Conservation (phyloP, 768 basidiomycete species). For the Agaricus subrufescens region DNA sequence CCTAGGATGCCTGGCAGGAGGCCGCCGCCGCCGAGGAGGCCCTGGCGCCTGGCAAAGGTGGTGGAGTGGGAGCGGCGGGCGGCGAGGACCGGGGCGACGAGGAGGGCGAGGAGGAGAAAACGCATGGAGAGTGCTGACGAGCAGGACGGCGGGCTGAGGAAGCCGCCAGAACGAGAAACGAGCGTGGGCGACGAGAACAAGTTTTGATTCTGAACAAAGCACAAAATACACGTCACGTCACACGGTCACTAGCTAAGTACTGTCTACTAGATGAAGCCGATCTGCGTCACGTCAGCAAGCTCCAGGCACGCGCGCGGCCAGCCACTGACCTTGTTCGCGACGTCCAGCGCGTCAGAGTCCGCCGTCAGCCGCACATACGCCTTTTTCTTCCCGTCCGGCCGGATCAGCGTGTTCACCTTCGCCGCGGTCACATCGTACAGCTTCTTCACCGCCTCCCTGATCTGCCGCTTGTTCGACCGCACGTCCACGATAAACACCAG, state of each 20-base stretch:
- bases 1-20: background rate
- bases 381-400: constrained; percentile 99
- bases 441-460: constrained; percentile 99
- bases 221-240: constrained; percentile 9
- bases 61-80: constrained; percentile 38
- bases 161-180: constrained; percentile 29
- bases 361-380: constrained; percentile 93
- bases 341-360: constrained; percentile 96
- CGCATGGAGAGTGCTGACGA: constrained; percentile 21
- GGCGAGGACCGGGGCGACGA: constrained; percentile 24
- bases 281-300: constrained; percentile 37
- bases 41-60: constrained; percentile 6
- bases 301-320: constrained; percentile 2
- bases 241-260: background rate
- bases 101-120: constrained; percentile 21
- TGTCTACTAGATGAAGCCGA: constrained; percentile 81
- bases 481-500: constrained; percentile 97
- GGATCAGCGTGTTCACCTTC: constrained; percentile 97
- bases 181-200: constrained; percentile 26
- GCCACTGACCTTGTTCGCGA: constrained; percentile 83
- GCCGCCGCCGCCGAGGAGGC: background rate
- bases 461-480: constrained; percentile 96
- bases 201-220: background rate
- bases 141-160: constrained; percentile 20
- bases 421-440: constrained; percentile 95